Base-by-base conservation (phyloP, 352 stramenopile genomes). In the Pythium guiyangense region DNA sequence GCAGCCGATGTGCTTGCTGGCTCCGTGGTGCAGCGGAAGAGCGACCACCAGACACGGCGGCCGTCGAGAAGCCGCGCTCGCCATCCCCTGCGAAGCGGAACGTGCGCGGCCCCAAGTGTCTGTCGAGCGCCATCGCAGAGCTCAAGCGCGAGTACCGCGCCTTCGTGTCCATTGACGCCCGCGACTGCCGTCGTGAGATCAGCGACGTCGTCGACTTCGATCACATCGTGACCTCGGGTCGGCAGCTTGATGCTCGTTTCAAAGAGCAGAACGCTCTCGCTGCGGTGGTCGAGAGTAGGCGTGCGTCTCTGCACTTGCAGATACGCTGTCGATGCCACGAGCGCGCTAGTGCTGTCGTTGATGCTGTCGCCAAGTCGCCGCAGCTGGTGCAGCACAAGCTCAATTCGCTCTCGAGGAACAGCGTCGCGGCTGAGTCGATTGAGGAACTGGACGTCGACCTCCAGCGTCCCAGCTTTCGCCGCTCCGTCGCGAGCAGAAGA, bases 361-460 rank as follows among this genome's bases (percentile, higher is more conserved):
- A 22, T 22, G 17, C 11, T 14, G 0, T 25, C 45, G 18, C 12
- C 25, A 12, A 45, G 49, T 11, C 9, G 48, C 53, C 25, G 61
- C 6, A 77, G 2, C 53, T 54, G 50, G 35, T 77, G 62, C 29
- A 75, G 63, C 10, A 57, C 35, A 17, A 79, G 37, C 44, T 73
- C 54, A 14, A 65, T 45, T n/a, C 27, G 9, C 20, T 68, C 54
- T 29, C 22, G 25, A 25, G 6, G 12, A 15, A 29, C 25, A 6
- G 56, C 47, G 2, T n/a, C 60, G 5, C 42, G 29, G 25, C 62
- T 43, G 11, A 52, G 44, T 2, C 22, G 56, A 0, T 61, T 25
- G 5, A 79, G 26, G 59, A 73, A 73, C 47, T 79, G 71, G 22
- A 77, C 51, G 22, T 79, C 71, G 20, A 79, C 34, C 12, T 63